These are phyloP conservation scores for Blastomyces emzantsi DNA, from an alignment of 2,329 filamentous ascomycete genomes.

Conservation along the genomic window DNA sequence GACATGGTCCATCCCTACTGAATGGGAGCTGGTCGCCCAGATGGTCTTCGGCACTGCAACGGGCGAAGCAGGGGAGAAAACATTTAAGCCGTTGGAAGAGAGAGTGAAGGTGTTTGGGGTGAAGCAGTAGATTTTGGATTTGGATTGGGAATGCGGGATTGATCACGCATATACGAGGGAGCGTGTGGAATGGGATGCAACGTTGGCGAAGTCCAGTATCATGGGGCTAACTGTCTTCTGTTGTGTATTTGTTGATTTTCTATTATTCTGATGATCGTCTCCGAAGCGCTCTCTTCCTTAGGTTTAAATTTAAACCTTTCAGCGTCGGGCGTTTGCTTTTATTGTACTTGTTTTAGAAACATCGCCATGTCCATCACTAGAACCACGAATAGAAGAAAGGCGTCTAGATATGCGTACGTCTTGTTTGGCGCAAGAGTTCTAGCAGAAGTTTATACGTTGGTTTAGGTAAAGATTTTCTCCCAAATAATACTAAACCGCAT, in stretches of 20 bases:
- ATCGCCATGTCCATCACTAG: background rate
- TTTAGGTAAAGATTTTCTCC: background rate
- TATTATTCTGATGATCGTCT: background rate
- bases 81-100: slow-evolving; percentile 55
- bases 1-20: slow-evolving; percentile 59
- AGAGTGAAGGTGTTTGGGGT: slow-evolving; percentile 53
- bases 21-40: slow-evolving; percentile 73
- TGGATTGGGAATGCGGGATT: background rate
- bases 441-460: background rate
- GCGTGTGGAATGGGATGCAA: background rate
- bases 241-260: background rate
- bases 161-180: background rate
- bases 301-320: background rate
- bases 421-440: background rate
- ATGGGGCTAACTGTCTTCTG: background rate
- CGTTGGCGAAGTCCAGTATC: background rate
- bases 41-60: slow-evolving; percentile 63
- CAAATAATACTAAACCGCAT: background rate
- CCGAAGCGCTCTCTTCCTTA: background rate
- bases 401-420: background rate
- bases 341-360: background rate
- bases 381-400: background rate
- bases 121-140: slow-evolving; percentile 1
- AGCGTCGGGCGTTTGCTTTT: background rate
- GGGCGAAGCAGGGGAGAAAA: slow-evolving; percentile 53